Conservation (phyloP, 306 rosid species). For the Gastrolobium bilobum region DNA sequence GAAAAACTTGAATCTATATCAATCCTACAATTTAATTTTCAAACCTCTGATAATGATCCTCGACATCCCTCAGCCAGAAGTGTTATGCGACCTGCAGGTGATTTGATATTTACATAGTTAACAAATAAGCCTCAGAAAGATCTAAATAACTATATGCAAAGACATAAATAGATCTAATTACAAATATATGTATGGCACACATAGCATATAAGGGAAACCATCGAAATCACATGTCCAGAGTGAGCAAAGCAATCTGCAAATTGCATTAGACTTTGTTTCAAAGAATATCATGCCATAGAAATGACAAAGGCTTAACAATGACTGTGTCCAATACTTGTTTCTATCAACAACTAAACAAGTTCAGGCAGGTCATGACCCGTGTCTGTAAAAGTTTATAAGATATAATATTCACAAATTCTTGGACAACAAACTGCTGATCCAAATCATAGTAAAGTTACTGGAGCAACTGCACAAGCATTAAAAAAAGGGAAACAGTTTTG, state of each 20-base stretch:
- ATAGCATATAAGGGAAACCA: constrained; percentile 32
- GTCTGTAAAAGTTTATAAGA: neutral
- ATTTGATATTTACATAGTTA: constrained; percentile 38
- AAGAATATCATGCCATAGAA: constrained; percentile 7
- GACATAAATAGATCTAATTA: constrained; percentile 8
- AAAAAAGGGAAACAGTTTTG: constrained; percentile 27
- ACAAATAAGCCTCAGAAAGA: constrained; percentile 35
- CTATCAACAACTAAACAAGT: constrained; percentile 17
- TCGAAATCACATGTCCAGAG: constrained; percentile 3
- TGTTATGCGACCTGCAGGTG: constrained; percentile 69
- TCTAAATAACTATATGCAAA: constrained; percentile 31
- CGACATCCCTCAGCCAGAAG: constrained; percentile 98
- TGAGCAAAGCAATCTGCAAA: constrained; percentile 12
- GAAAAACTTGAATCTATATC: constrained; percentile 37
- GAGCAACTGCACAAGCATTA: constrained; percentile 38
- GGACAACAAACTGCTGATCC: constrained; percentile 20
- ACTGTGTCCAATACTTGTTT: constrained; percentile 22
- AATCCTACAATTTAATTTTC: constrained; percentile 46
- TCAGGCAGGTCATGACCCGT: neutral
- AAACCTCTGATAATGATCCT: constrained; percentile 96
- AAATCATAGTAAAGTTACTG: constrained; percentile 37
- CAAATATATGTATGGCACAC: constrained; percentile 1
- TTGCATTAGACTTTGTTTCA: neutral
- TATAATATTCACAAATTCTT: constrained; percentile 15
- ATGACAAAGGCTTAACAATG: constrained; percentile 11